Percentiles rank a stretch among this genome's conserved stretches.
Evolutionary conservation across 495 filamentous ascomycete genomes (phyloP).

Genomic region (Tirmania nivea): DNA sequence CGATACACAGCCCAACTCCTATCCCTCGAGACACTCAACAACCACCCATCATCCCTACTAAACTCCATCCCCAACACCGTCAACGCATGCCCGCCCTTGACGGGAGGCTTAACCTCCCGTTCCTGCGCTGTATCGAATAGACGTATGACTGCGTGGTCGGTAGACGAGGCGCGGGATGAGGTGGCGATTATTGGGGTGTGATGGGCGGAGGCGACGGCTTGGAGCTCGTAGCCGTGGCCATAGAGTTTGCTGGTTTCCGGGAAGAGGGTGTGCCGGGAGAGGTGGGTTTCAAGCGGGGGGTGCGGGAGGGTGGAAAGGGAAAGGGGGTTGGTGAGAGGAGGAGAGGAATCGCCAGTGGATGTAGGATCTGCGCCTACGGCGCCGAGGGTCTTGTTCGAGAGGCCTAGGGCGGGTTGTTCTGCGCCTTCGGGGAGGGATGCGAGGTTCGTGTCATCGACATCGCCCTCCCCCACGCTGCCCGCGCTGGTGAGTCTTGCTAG

Average conservation of each 20-base stretch:
- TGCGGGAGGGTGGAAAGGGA: slow-evolving; percentile 32
- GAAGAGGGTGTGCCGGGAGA: slow-evolving; percentile 81
- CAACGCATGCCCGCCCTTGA: slow-evolving; percentile 49
- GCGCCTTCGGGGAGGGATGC: slow-evolving; percentile 54
- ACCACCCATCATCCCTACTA: slow-evolving; percentile 43
- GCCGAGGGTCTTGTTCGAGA: slow-evolving; percentile 84
- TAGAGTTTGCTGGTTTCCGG: slow-evolving; percentile 94
- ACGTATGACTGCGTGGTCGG: slow-evolving; percentile 86
- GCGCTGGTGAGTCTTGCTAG: slow-evolving; percentile 48
- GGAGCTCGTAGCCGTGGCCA: slow-evolving; percentile 97
- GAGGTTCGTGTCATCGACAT: background rate
- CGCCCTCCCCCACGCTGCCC: slow-evolving; percentile 15
- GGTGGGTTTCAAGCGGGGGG: slow-evolving; percentile 73
- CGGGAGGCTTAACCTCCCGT: slow-evolving; percentile 67
- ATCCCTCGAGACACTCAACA: slow-evolving; percentile 82
- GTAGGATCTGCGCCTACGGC: slow-evolving; percentile 30
- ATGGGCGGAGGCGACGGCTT: slow-evolving; percentile 59
- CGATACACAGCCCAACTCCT: slow-evolving; percentile 67
- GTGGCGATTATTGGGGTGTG: slow-evolving; percentile 60
- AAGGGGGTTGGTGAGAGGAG: slow-evolving; percentile 21
- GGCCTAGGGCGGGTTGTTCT: slow-evolving; percentile 77
- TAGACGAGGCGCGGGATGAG: slow-evolving; percentile 77
- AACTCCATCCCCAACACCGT: slow-evolving; percentile 69
- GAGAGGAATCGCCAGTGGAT: slow-evolving; percentile 11
- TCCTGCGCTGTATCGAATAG: slow-evolving; percentile 68